Evolutionary conservation across 2,329 filamentous ascomycete genomes (phyloP), one percentile per base, ranked within the genome.

Genomic region (Cercospora sp.): DNA sequence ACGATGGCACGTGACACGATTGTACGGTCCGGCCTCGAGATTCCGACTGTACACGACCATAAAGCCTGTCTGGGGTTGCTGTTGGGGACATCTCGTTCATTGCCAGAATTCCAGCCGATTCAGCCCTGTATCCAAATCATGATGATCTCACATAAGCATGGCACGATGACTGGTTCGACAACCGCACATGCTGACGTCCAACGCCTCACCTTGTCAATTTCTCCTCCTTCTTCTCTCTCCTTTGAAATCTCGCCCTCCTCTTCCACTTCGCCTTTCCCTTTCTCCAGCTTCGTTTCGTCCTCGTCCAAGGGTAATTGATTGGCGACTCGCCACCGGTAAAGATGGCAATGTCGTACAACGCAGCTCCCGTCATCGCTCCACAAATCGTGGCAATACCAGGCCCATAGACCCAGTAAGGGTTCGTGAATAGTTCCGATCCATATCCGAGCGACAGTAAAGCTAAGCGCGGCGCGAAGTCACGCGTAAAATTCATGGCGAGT

Each of bases 391-490:
- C 83, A 78, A 76, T 10, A 76, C 82, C 66, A 57, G 83, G 80
- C 2, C 82, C 83, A 69, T 82, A 84, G 65, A 85, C 80, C 79
- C 81, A 84, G 70, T 81, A 84, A 0, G 77, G 75, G 26, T 81
- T 78, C 3, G 74, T 78, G 67, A 84, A 76, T 0, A 76, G 42
- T 10, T 78, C 71, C 1, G 68, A 73, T 8, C 80, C 77, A 69
- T 84, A 85, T 0, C 83, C 83, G 1, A 85, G 68, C 0, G 80
- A 80, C 0, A 82, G 70, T 36, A 83, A 70, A 0, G 81, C 83
- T 2, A 86, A 77, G 13, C 83, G 80, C 0, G 84, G 83, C 1
- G 83, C 83, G 45, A 86, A 80, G 74, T 86, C 84, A 9, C 83
- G 79, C 12, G 81, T 80, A 0, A 84, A 83, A 39, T 85, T 86